Conservation (phyloP, 495 filamentous ascomycete species). For the Cladorrhinum samala region DNA sequence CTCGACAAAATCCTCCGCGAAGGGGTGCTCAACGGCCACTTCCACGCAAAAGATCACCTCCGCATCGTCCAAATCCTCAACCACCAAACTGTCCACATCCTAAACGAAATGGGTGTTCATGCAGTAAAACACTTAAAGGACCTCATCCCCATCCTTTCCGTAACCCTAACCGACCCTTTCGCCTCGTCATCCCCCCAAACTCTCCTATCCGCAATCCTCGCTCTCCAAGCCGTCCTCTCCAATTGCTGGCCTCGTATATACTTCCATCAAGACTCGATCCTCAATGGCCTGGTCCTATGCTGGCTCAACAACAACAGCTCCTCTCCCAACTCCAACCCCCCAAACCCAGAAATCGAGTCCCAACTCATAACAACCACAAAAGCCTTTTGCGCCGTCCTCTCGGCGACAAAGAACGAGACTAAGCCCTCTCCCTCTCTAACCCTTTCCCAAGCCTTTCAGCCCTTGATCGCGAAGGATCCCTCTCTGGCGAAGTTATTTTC, state of each 20-base stretch:
- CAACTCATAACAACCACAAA: conserved; percentile 38
- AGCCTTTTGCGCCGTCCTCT: conserved; percentile 27
- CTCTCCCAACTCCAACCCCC: conserved; percentile 17
- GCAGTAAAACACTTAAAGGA: conserved; percentile 71
- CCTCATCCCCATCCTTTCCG: conserved; percentile 60
- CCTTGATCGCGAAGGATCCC: conserved; percentile 38
- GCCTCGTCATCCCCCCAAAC: conserved; percentile 50
- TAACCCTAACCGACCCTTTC: conserved; percentile 65
- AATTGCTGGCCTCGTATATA: conserved; percentile 69
- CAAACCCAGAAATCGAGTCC: conserved; percentile 28
- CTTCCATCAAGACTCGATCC: conserved; percentile 60
- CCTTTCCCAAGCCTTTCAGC: conserved; percentile 24
- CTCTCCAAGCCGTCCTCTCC: conserved; percentile 54
- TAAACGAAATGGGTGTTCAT: conserved; percentile 59
- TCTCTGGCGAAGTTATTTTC: conserved; percentile 36
- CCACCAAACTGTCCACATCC: conserved; percentile 43
- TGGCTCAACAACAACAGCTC: conserved; percentile 59
- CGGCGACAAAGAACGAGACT: conserved; percentile 15
- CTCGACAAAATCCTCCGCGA: conserved; percentile 51
- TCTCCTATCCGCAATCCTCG: conserved; percentile 45
- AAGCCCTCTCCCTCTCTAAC: not conserved
- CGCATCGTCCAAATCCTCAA: conserved; percentile 54
- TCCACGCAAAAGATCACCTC: conserved; percentile 46
- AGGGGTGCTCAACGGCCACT: conserved; percentile 49
- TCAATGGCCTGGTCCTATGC: conserved; percentile 57